Evolutionary conservation across 2,329 filamentous ascomycete genomes (phyloP), one percentile per base, ranked within the genome.

Genomic region (Sporothrix brasiliensis): DNA sequence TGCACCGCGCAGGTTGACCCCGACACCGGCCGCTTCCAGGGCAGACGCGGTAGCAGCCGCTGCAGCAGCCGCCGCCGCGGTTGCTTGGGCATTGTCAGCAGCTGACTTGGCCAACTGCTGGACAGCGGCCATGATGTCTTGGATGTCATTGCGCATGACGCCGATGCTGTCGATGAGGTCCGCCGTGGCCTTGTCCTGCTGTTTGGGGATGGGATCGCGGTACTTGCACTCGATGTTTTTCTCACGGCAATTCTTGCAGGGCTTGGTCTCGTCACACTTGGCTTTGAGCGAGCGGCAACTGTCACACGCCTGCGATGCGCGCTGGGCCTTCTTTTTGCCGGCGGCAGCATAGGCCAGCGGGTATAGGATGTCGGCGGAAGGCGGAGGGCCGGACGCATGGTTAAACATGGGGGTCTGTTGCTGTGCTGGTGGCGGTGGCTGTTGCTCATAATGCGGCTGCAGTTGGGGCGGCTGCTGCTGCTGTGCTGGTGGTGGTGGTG

Each of bases 211-310:
- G 6, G 95, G 91, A 77, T 97, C 94, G 74, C 94, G 89, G 79
- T 97, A 98, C 79, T 92, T 90, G 82, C 92, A 99, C 68, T 89
- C 86, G 44, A 93, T 85, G 74, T 87, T 89, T 78, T 96, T 96
- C 75, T 98, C 94, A 76, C 91, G 91, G 79, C 95, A 99, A 76
- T 90, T 92, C 77, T 93, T 94, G 76, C 91, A 91, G 1, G 91
- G 93, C 74, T 91, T 89, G 13, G 89, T 89, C 82, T 97, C 93
- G 76, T 97, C 93, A 78, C 93, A 97, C 80, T 97, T 97, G 16
- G 93, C 93, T 80, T 97, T 97, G 52, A 94, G 86, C 72, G 91
- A 87, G 71, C 93, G 89, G 80, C 93, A 97, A 79, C 91, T 92
- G 77, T 97, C 93, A 80, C 95, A 99, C 50, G 95, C 95, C 90